These are phyloP conservation scores for Torulaspora indica DNA, from an alignment of 805 yeast species.

Conservation along the genomic window DNA sequence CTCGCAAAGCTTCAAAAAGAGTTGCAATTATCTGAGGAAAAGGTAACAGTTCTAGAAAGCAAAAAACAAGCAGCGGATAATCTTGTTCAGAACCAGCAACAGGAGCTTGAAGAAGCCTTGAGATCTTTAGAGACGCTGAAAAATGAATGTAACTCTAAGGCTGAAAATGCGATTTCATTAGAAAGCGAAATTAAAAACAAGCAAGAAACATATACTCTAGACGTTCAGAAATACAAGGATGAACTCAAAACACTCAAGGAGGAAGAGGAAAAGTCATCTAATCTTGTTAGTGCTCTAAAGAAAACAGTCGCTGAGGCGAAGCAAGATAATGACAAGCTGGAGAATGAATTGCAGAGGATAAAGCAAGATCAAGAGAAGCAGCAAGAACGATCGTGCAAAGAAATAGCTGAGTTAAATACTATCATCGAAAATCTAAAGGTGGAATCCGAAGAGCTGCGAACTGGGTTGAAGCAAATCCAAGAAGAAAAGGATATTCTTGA, in stretches of 20 bases:
- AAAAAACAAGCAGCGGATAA: neutral
- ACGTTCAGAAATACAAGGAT: neutral
- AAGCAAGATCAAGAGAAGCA: neutral
- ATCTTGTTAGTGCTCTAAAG: neutral
- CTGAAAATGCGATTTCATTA: neutral
- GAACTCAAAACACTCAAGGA: neutral
- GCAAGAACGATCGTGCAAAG: neutral
- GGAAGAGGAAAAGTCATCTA: neutral
- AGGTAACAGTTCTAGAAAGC: neutral
- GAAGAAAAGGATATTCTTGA: neutral
- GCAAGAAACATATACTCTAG: neutral
- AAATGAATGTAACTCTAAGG: neutral
- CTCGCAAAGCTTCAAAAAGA: neutral
- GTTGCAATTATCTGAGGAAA: neutral
- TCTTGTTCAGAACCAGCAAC: neutral
- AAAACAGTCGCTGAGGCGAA: neutral
- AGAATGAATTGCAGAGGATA: neutral
- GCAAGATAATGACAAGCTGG: neutral
- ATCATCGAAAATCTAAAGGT: neutral
- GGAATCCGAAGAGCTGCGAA: neutral
- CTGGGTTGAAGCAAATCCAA: neutral
- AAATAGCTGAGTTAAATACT: neutral
- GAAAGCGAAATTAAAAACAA: neutral
- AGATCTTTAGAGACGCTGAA: neutral
- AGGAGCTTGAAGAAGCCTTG: neutral